Evolutionary conservation across 2,329 filamentous ascomycete species (phyloP).

Genomic region (Endoconidiophora laricicola): DNA sequence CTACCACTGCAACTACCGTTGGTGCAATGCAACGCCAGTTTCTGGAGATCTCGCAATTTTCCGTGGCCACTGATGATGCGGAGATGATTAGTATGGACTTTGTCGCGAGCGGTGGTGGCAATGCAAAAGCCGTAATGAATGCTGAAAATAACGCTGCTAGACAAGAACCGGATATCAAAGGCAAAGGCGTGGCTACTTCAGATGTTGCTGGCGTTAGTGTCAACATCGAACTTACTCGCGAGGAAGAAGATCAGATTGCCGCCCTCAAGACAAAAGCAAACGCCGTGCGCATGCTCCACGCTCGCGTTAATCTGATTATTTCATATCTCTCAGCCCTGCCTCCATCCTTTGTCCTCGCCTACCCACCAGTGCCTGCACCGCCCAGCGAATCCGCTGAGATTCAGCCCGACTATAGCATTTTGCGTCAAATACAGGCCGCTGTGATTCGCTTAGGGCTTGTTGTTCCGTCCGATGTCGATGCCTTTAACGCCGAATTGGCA

Average conservation of each 20-base stretch:
- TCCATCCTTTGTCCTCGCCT: slow-evolving; percentile 38
- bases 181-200: background rate
- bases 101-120: slow-evolving; percentile 69
- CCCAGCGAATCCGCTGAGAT: too few relatives aligned
- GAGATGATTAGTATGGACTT: slow-evolving; percentile 98
- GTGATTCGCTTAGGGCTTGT: slow-evolving; percentile 70
- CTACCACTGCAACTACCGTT: slow-evolving; percentile 30
- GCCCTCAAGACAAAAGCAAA: slow-evolving; percentile 75
- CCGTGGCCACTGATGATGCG: slow-evolving; percentile 82
- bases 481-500: slow-evolving; percentile 53
- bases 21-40: slow-evolving; percentile 51
- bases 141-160: slow-evolving; percentile 20
- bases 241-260: slow-evolving; percentile 45
- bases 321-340: slow-evolving; percentile 61
- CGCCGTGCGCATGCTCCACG: slow-evolving; percentile 82
- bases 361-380: slow-evolving; percentile 4
- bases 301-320: slow-evolving; percentile 53
- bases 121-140: slow-evolving; percentile 45
- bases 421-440: slow-evolving; percentile 77
- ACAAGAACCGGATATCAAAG: slow-evolving; percentile 16
- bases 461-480: slow-evolving; percentile 48
- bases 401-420: slow-evolving; percentile 47
- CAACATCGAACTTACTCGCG: slow-evolving; percentile 29
- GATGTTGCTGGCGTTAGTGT: too few relatives aligned
- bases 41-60: slow-evolving; percentile 58